These are phyloP conservation scores for Herpetomonas tarakana DNA, from an alignment of 208 protist species.

Conservation along the genomic window DNA sequence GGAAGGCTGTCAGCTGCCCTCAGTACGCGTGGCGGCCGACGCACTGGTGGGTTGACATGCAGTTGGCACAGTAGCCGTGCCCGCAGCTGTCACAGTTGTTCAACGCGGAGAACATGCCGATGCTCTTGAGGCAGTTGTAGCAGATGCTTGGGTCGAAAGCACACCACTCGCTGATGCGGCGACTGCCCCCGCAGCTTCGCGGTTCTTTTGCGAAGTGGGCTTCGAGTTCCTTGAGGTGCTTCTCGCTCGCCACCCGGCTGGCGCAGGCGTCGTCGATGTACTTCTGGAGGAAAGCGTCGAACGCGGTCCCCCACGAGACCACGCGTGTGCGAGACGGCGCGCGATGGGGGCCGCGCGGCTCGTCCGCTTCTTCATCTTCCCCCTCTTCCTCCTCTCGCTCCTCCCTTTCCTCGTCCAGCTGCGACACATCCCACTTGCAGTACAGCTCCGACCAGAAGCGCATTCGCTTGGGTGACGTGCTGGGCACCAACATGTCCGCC, in stretches of 20 bases:
- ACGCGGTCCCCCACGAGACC: conserved; percentile 40
- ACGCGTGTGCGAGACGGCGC: conserved; percentile 6
- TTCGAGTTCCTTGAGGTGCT: conserved; percentile 8
- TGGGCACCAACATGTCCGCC: background rate
- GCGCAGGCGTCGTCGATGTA: conserved; percentile 39
- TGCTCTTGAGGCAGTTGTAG: conserved; percentile 38
- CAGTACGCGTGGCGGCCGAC: conserved; percentile 8
- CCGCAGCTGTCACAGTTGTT: background rate
- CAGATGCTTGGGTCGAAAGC: conserved; percentile 37
- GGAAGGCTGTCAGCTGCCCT: too few species aligned
- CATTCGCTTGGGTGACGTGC: background rate
- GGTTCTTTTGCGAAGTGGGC: background rate
- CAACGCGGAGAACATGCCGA: conserved; percentile 6
- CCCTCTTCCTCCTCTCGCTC: background rate
- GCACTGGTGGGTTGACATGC: conserved; percentile 1
- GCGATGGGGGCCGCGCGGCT: background rate
- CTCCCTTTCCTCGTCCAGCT: background rate
- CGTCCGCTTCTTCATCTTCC: background rate
- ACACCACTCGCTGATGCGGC: conserved; percentile 18
- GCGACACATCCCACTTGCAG: background rate
- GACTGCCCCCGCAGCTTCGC: background rate
- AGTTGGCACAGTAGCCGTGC: conserved; percentile 3
- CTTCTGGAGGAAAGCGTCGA: conserved; percentile 47
- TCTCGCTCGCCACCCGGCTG: background rate
- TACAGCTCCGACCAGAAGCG: background rate